phyloP scores from a whole-genome alignment of 148 eudicot species.

The Camellia japonica region DNA sequence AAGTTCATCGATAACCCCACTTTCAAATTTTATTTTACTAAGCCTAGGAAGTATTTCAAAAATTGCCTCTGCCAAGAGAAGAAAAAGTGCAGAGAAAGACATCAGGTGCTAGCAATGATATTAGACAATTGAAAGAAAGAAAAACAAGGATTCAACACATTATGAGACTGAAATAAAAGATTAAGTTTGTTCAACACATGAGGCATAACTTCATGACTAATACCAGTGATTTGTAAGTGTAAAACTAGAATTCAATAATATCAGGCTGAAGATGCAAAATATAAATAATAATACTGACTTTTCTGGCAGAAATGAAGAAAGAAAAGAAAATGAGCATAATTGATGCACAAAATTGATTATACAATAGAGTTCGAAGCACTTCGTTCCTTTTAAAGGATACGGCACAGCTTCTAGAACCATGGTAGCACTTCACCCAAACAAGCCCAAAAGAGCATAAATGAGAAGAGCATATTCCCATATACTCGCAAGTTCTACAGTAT shows the following conservation, averaged over 20 bases:
- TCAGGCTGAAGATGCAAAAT: neutral
- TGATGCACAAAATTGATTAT: neutral
- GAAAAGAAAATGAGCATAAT: neutral
- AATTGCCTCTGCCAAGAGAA: slow-evolving; percentile 38
- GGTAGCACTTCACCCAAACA: neutral
- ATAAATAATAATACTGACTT: neutral
- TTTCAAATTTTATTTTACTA: slow-evolving; percentile 34
- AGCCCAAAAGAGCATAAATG: neutral
- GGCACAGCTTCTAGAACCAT: neutral
- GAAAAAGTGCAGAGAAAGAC: slow-evolving; percentile 4
- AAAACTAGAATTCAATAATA: neutral
- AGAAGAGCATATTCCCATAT: neutral
- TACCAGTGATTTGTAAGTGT: neutral
- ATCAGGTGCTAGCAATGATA: slow-evolving; percentile 7
- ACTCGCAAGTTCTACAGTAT: neutral
- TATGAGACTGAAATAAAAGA: neutral
- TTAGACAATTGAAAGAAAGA: neutral
- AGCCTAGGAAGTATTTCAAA: slow-evolving; percentile 46
- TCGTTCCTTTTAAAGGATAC: neutral
- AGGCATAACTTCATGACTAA: neutral
- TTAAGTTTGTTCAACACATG: neutral
- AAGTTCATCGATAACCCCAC: slow-evolving; percentile 59
- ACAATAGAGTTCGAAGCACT: neutral
- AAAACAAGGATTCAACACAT: neutral
- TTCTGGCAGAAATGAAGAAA: neutral